Evolutionary conservation across 2,329 filamentous ascomycete genomes (phyloP).

Genomic region (Fusarium sp.): DNA sequence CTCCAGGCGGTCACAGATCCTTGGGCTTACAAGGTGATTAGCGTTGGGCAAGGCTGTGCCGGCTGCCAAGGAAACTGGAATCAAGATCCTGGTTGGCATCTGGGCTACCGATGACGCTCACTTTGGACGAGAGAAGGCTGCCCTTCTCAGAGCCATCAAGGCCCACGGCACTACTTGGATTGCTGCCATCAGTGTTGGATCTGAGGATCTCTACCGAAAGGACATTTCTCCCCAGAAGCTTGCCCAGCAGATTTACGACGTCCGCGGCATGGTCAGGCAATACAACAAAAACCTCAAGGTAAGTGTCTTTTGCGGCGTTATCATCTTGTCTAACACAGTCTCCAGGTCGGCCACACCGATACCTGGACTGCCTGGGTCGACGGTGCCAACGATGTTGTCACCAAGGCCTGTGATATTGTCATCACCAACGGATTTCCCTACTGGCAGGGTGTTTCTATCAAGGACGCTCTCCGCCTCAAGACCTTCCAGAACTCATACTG

Average conservation of each 20-base stretch:
- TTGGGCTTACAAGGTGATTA: constrained; percentile 8
- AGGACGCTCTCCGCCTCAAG: constrained; percentile 40
- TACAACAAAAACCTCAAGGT: constrained; percentile 41
- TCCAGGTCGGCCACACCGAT: constrained; percentile 40
- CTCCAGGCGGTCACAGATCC: not conserved
- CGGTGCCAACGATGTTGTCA: constrained; percentile 41
- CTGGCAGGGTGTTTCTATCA: constrained; percentile 41
- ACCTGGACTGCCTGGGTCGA: constrained; percentile 44
- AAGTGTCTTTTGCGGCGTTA: not conserved
- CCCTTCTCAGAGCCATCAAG: constrained; percentile 42
- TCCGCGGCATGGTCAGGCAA: constrained; percentile 42
- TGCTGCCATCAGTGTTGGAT: constrained; percentile 41
- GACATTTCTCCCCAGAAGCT: constrained; percentile 41
- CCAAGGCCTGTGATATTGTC: constrained; percentile 38
- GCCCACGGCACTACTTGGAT: constrained; percentile 41
- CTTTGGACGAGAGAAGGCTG: constrained; percentile 41
- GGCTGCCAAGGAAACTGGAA: constrained; percentile 40
- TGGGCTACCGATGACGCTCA: constrained; percentile 42
- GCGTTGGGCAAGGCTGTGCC: constrained; percentile 41
- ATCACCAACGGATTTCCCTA: constrained; percentile 44
- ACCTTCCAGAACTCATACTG: constrained; percentile 42
- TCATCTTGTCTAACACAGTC: constrained; percentile 5
- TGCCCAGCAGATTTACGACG: constrained; percentile 42
- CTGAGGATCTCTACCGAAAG: constrained; percentile 42
- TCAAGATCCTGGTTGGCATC: constrained; percentile 41